Evolutionary conservation across 495 filamentous ascomycete species (phyloP).

Genomic region (Podospora tetraspora): DNA sequence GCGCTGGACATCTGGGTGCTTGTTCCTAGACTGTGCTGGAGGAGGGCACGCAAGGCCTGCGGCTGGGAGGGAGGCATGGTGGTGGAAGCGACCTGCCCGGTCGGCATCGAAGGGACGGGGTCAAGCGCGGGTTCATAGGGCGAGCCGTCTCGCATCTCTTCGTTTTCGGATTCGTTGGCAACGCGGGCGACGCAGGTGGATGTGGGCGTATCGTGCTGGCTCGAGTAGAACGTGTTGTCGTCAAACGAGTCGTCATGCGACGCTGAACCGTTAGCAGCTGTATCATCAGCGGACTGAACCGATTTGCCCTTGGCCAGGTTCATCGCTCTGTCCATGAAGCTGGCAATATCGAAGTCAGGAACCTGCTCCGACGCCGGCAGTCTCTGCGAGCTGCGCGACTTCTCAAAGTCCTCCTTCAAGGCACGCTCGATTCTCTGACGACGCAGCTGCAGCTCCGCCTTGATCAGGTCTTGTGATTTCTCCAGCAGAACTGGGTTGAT

Average conservation of each 20-base stretch:
- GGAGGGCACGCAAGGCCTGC: constrained; percentile 7
- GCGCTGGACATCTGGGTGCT: constrained; percentile 11
- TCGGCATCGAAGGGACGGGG: constrained; percentile 14
- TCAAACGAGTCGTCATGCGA: constrained; percentile 72
- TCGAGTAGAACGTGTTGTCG: constrained; percentile 93
- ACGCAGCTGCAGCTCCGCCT: constrained; percentile 75
- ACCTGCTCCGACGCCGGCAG: constrained; percentile 58
- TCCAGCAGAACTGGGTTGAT: constrained; percentile 76
- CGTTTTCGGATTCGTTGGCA: constrained; percentile 41
- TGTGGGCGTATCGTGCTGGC: constrained; percentile 55
- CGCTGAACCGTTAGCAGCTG: constrained; percentile 53
- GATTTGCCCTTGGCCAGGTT: constrained; percentile 53
- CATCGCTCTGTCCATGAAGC: constrained; percentile 66
- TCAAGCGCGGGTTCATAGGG: constrained; percentile 32
- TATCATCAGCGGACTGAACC: constrained; percentile 48
- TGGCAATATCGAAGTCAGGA: constrained; percentile 68
- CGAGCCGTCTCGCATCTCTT: constrained; percentile 35
- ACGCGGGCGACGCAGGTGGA: constrained; percentile 36
- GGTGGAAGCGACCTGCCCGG: not conserved
- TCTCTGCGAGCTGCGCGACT: constrained; percentile 51
- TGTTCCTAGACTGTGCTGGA: constrained; percentile 7
- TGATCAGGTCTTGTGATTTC: constrained; percentile 78
- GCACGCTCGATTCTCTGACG: constrained; percentile 72
- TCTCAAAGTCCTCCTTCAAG: constrained; percentile 69
- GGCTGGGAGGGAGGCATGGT: constrained; percentile 5